Conservation (phyloP, 73 alveolate genomes). For the Paramecium octaurelia region DNA sequence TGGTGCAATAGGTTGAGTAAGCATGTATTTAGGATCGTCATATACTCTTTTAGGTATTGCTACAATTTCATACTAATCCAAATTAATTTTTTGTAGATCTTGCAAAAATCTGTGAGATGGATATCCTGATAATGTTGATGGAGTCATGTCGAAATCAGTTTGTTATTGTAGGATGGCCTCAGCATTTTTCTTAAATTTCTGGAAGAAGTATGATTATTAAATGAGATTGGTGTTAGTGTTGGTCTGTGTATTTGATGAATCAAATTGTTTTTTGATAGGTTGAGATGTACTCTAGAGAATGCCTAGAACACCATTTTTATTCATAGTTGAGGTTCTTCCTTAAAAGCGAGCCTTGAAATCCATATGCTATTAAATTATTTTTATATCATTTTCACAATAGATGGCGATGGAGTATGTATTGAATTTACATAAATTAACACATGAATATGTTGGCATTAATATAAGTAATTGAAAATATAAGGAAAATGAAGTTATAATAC, state of each 20-base stretch:
- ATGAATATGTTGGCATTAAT: background rate
- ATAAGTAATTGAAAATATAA: background rate
- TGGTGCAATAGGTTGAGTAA: background rate
- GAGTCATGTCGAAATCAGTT: background rate
- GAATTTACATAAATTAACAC: background rate
- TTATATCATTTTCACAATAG: background rate
- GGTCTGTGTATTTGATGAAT: background rate
- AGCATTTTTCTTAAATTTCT: background rate
- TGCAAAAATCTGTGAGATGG: background rate
- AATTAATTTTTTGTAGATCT: background rate
- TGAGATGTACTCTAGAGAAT: background rate
- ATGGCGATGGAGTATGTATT: background rate
- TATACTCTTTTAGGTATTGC: background rate
- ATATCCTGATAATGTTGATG: background rate
- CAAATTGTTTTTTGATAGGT: background rate
- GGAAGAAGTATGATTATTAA: background rate
- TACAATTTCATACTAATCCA: constrained; percentile 2
- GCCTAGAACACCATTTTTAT: background rate
- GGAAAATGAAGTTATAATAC: background rate
- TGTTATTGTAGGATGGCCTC: background rate
- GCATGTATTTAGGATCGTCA: background rate
- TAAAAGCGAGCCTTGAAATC: constrained; percentile 30
- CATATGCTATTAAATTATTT: background rate
- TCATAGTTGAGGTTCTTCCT: background rate
- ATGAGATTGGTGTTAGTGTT: background rate